A percentile compares a stretch with the other conserved stretches of the same genome.
Evolutionary conservation across 1,139 yeast genomes (phyloP).

Genomic region (Chernovozyma sophiae-reginae): DNA sequence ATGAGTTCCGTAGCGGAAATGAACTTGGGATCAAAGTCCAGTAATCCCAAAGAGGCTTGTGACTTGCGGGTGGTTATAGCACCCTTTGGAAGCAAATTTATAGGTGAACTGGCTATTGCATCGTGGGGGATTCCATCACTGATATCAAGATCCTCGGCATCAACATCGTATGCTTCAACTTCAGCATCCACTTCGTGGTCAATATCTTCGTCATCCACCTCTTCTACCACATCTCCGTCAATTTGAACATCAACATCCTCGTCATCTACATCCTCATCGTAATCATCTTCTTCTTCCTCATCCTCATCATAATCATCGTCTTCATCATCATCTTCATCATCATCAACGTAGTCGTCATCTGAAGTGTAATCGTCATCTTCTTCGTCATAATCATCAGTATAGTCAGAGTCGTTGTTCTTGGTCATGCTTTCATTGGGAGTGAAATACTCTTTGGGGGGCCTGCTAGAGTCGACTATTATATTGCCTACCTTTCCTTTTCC

Average conservation of each 20-base stretch:
- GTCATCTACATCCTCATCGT: slow-evolving; percentile 16
- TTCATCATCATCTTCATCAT: slow-evolving; percentile 23
- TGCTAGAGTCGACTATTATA: not conserved
- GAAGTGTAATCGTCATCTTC: slow-evolving; percentile 25
- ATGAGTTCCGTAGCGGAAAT: slow-evolving; percentile 6
- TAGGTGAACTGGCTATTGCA: slow-evolving; percentile 1
- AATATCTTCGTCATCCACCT: slow-evolving; percentile 21
- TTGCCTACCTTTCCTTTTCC: not conserved
- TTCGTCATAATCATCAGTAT: slow-evolving; percentile 21
- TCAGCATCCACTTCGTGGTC: slow-evolving; percentile 16
- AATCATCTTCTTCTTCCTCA: slow-evolving; percentile 21
- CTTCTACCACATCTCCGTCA: slow-evolving; percentile 21
- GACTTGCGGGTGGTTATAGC: slow-evolving; percentile 2
- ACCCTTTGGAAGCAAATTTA: not conserved
- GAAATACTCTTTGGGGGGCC: not conserved
- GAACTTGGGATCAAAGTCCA: slow-evolving; percentile 5
- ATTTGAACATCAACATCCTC: slow-evolving; percentile 24
- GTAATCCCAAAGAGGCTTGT: slow-evolving; percentile 3
- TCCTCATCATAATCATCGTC: slow-evolving; percentile 21
- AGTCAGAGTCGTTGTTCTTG: slow-evolving; percentile 10
- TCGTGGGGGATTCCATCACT: slow-evolving; percentile 4
- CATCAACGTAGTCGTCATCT: slow-evolving; percentile 22
- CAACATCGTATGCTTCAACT: slow-evolving; percentile 5
- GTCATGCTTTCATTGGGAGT: slow-evolving; percentile 5
- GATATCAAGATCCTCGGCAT: slow-evolving; percentile 4